phyloP scores from a whole-genome alignment of 305 asterid species.

The Fraxinus albicans region DNA sequence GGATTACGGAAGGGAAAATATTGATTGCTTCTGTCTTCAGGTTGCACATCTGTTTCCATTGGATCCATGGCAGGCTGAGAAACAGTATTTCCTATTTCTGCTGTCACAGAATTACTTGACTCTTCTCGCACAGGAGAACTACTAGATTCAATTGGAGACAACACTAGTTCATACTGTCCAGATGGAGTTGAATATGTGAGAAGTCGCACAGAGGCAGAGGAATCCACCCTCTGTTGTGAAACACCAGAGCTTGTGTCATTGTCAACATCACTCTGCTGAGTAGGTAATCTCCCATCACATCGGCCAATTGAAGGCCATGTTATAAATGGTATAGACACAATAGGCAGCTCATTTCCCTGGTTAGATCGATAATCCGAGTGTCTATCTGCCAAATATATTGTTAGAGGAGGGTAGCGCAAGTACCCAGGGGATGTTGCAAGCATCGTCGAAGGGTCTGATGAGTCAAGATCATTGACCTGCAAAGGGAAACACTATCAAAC shows the following conservation, averaged over 20 bases:
- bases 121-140: slow-evolving; percentile 56
- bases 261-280: slow-evolving; percentile 47
- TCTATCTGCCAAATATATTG: slow-evolving; percentile 76
- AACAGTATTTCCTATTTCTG: slow-evolving; percentile 44
- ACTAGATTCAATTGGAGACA: slow-evolving; percentile 68
- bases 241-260: slow-evolving; percentile 41
- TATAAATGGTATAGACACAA: slow-evolving; percentile 68
- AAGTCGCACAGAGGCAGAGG: slow-evolving; percentile 78
- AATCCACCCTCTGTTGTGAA: slow-evolving; percentile 54
- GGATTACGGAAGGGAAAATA: slow-evolving; percentile 78
- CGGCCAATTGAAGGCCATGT: slow-evolving; percentile 67
- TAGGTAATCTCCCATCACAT: slow-evolving; percentile 46
- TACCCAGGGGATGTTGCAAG: slow-evolving; percentile 82
- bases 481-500: slow-evolving; percentile 30
- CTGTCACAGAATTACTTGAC: slow-evolving; percentile 38
- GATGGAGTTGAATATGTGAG: slow-evolving; percentile 87
- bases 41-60: slow-evolving; percentile 71
- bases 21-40: slow-evolving; percentile 66
- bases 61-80: slow-evolving; percentile 53
- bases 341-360: slow-evolving; percentile 62
- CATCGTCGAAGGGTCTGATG: slow-evolving; percentile 84
- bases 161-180: slow-evolving; percentile 78
- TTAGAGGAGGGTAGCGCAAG: slow-evolving; percentile 86
- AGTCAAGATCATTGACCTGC: slow-evolving; percentile 92
- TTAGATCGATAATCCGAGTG: slow-evolving; percentile 57